These are phyloP conservation scores for Boehmeria nivea DNA, from an alignment of 306 rosid species.

Conservation along the genomic window DNA sequence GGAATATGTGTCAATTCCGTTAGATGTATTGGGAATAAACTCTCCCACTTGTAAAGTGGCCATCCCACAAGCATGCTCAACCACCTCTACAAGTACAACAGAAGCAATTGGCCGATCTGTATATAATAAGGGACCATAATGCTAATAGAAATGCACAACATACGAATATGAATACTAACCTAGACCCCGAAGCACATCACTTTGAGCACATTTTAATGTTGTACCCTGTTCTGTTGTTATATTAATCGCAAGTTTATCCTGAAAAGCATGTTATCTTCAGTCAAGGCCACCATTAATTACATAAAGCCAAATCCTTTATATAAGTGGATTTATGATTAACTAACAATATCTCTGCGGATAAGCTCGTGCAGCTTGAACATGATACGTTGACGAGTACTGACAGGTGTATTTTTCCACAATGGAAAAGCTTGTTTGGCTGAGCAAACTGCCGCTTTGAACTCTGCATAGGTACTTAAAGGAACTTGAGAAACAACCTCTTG, in stretches of 20 bases:
- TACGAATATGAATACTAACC: constrained; percentile 41
- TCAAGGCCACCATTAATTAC: constrained; percentile 11
- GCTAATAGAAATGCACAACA: constrained; percentile 17
- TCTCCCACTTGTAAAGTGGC: constrained; percentile 65
- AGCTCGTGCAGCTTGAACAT: constrained; percentile 74
- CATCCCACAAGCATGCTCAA: constrained; percentile 70
- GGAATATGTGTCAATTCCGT: constrained; percentile 63
- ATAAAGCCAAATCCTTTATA: background rate
- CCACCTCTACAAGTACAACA: constrained; percentile 50
- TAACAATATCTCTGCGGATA: constrained; percentile 63
- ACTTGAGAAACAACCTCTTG: constrained; percentile 78
- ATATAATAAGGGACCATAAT: constrained; percentile 6
- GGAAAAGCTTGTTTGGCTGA: constrained; percentile 77
- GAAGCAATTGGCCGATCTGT: constrained; percentile 10
- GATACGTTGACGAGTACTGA: constrained; percentile 50
- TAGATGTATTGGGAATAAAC: constrained; percentile 53
- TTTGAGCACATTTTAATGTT: constrained; percentile 53
- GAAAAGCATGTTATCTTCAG: constrained; percentile 17
- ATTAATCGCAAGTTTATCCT: constrained; percentile 64
- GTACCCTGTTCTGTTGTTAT: constrained; percentile 59
- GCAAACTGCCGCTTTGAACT: constrained; percentile 63
- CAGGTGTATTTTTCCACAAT: constrained; percentile 58
- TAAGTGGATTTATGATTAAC: constrained; percentile 16
- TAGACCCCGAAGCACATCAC: constrained; percentile 63
- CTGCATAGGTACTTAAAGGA: constrained; percentile 58